Percentiles rank a stretch among this genome's conserved stretches.
Evolutionary conservation across 2,329 filamentous ascomycete genomes (phyloP).

Genomic region (Fusarium sterilihyphosum): DNA sequence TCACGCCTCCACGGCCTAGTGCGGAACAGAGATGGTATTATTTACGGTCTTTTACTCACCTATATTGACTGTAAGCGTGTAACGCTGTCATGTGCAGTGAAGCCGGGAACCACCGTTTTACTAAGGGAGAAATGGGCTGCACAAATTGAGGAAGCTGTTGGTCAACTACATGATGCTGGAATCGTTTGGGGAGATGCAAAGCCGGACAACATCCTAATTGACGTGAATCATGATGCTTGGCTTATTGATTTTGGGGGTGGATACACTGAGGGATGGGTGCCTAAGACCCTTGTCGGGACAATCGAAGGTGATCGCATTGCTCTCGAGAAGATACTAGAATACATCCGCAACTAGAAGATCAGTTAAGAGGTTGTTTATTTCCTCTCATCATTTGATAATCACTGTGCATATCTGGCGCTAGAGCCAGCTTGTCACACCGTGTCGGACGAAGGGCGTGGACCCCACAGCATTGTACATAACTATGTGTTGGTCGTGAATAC

Average conservation of each 20-base stretch:
- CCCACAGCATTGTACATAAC: neutral
- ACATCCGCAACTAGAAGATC: neutral
- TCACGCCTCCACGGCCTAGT: neutral
- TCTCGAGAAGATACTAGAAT: neutral
- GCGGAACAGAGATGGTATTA: neutral
- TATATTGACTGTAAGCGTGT: neutral
- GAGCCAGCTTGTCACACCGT: neutral
- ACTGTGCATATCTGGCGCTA: too few species aligned
- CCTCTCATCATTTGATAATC: accelerated
- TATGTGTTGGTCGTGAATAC: neutral
- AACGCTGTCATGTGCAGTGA: neutral
- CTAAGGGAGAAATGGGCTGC: neutral
- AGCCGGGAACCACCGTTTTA: neutral
- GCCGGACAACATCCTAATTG: neutral
- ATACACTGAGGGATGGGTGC: neutral
- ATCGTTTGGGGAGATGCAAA: neutral
- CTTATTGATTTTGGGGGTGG: conserved; percentile 3
- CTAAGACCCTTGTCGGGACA: neutral
- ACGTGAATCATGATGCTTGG: neutral
- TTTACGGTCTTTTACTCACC: neutral
- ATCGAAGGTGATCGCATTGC: neutral
- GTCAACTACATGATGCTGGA: neutral
- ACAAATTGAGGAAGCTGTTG: neutral
- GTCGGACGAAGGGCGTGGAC: neutral
- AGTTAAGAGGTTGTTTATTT: accelerated